Base-by-base conservation (phyloP, 805 yeast genomes). In the Spathaspora arborariae region DNA sequence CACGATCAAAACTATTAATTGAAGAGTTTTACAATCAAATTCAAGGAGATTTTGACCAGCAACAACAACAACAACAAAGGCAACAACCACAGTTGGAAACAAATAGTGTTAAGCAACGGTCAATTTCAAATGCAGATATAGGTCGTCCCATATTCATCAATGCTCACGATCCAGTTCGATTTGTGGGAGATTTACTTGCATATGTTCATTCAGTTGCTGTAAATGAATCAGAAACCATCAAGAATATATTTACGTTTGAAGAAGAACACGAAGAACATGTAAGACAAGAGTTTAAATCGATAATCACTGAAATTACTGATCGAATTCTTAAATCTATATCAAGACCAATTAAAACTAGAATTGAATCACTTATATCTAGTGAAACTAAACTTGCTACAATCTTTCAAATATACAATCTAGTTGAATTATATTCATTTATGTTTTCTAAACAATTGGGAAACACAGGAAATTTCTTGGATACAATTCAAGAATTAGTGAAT, bases 131-230 rank as follows among this genome's bases (percentile, higher is more conserved):
- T 13, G 27, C 41, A 10, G 42, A 26, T 8, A 41, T 46, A 10
- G 43, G 56, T 10, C 58, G 76, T 46, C 86, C 90, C 0, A 71
- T 88, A 19, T 75, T 80, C 24, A 65, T 84, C 39, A 78, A 84
- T 7, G 84, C 87, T 0, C 85, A 85, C 60, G 96, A 92, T 60
- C 87, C 97, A 1, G 72, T 82, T 20, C 73, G 96, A 46, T 91
- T 83, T 52, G 72, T 88, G 15, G 96, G 97, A 20, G 97, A 90
- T 60, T 75, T 94, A 26, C 68, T 94, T 34, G 98, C 98, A 0
- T 87, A 86, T 70, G 76, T 90, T 1, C 97, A 94, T 60, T 80
- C 91, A 1, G 76, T 88, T 4, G 82, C 90, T 24, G 96, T 90
- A 3, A 88, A 88, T 64, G 99, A 94, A 63, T 76, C 82, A 36